Evolutionary conservation across 1,139 yeast species (phyloP).

Genomic region (Hansenula lynferdii): DNA sequence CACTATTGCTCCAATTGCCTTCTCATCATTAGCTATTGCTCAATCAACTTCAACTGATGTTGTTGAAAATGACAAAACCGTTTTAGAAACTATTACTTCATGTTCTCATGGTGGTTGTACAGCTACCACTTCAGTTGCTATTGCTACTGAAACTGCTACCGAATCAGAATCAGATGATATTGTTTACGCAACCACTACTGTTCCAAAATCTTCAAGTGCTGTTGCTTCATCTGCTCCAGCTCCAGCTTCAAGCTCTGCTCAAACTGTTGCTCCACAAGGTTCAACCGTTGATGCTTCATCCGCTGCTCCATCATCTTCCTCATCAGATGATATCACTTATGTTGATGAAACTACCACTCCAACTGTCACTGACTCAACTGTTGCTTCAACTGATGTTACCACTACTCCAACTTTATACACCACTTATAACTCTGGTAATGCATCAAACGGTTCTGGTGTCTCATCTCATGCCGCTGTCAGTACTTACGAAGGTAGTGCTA

Average conservation of each 20-base stretch:
- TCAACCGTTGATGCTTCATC: constrained; percentile 14
- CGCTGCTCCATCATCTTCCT: constrained; percentile 12
- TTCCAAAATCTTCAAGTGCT: constrained; percentile 1
- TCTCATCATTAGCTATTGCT: constrained; percentile 24
- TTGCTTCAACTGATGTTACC: constrained; percentile 27
- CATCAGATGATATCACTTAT: constrained; percentile 25
- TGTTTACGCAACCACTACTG: constrained; percentile 14
- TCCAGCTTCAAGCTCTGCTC: constrained; percentile 3
- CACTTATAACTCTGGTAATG: constrained; percentile 17
- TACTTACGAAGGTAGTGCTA: constrained; percentile 21
- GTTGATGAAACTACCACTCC: constrained; percentile 30
- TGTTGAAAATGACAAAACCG: constrained; percentile 28
- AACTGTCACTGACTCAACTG: constrained; percentile 25
- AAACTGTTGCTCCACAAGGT: constrained; percentile 1
- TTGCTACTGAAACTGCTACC: constrained; percentile 14
- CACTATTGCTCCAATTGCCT: constrained; percentile 28
- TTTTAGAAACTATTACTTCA: constrained; percentile 42
- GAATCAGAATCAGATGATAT: constrained; percentile 15
- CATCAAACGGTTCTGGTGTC: constrained; percentile 9
- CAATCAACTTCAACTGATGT: constrained; percentile 29
- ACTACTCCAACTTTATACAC: constrained; percentile 29
- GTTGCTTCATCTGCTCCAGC: constrained; percentile 29
- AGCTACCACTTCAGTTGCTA: constrained; percentile 19
- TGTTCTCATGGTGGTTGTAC: constrained; percentile 35
- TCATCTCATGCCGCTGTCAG: constrained; percentile 19